These are phyloP conservation scores for Rhynchospora tenuis DNA, from an alignment of 176 grass and related monocot species.

Conservation along the genomic window DNA sequence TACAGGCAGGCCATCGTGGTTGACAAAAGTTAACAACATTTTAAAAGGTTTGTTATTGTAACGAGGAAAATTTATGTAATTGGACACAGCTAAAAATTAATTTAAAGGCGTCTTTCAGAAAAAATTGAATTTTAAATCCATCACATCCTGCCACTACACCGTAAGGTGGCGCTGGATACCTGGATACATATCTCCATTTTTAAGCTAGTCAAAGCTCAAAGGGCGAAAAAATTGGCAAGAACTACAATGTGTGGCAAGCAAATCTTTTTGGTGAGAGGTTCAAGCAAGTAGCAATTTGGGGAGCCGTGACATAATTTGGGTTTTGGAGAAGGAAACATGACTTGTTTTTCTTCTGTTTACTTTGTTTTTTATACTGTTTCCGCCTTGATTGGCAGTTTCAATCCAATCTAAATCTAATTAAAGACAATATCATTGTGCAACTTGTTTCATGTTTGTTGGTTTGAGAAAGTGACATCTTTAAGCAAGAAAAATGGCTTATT, in stretches of 20 bases:
- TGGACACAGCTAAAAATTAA: not conserved
- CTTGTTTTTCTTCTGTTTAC: not conserved
- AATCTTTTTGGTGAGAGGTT: not conserved
- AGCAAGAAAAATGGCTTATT: not conserved
- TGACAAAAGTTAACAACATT: no score
- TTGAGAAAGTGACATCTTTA: constrained; percentile 9
- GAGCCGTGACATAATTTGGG: not conserved
- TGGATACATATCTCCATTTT: no score
- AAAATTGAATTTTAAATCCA: not conserved
- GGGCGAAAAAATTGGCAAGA: no score
- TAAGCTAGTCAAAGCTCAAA: no score
- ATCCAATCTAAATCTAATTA: not conserved
- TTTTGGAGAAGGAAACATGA: not conserved
- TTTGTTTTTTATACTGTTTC: not conserved
- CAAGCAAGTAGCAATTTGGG: not conserved
- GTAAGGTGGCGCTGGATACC: no score
- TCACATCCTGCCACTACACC: no score
- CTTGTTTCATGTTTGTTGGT: constrained; percentile 22
- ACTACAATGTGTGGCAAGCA: not conserved
- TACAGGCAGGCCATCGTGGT: not conserved
- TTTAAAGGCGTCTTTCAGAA: not conserved
- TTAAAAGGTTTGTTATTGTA: no score
- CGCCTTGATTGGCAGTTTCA: not conserved
- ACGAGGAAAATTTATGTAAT: not conserved
- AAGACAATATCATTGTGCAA: constrained; percentile 6